phyloP scores from a whole-genome alignment of 2,329 filamentous ascomycete species.

The Graphium sp. region DNA sequence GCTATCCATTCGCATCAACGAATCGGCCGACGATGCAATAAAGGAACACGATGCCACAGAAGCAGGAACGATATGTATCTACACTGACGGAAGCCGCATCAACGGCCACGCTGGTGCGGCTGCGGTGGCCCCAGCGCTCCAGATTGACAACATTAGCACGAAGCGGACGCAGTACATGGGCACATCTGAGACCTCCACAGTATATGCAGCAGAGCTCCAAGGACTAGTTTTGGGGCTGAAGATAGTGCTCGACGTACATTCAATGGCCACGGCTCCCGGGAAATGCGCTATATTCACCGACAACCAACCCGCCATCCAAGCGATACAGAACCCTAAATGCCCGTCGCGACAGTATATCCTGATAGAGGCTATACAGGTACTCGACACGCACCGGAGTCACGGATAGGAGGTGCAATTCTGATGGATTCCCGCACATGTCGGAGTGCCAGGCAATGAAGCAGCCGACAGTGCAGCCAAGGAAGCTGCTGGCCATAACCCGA shows the following conservation, averaged over 20 bases:
- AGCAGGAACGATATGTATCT: conserved; percentile 7
- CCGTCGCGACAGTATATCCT: conserved; percentile 13
- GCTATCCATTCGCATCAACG: background rate
- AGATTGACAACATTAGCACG: conserved; percentile 4
- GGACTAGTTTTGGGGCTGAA: conserved; percentile 11
- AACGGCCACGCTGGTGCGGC: conserved; percentile 9
- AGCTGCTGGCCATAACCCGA: conserved; percentile 17
- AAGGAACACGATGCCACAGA: conserved; percentile 5
- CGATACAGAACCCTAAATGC: conserved; percentile 10
- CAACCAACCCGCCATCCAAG: conserved; percentile 14
- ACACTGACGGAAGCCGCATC: conserved; percentile 5
- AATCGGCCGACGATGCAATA: conserved; percentile 2
- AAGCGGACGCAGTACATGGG: conserved; percentile 11
- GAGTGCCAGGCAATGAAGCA: conserved; percentile 8
- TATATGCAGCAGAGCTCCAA: conserved; percentile 12
- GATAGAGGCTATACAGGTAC: conserved; percentile 8
- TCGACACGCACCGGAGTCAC: conserved; percentile 5
- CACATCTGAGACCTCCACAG: conserved; percentile 10
- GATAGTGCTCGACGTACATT: conserved; percentile 8
- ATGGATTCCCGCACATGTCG: conserved; percentile 9
- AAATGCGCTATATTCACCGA: conserved; percentile 12
- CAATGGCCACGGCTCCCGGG: conserved; percentile 4
- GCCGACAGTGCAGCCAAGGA: conserved; percentile 16
- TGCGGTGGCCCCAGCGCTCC: conserved; percentile 8
- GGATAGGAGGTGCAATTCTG: conserved; percentile 6